Conservation (phyloP, 345 rosid species). For the Arabidopsis arenosa region DNA sequence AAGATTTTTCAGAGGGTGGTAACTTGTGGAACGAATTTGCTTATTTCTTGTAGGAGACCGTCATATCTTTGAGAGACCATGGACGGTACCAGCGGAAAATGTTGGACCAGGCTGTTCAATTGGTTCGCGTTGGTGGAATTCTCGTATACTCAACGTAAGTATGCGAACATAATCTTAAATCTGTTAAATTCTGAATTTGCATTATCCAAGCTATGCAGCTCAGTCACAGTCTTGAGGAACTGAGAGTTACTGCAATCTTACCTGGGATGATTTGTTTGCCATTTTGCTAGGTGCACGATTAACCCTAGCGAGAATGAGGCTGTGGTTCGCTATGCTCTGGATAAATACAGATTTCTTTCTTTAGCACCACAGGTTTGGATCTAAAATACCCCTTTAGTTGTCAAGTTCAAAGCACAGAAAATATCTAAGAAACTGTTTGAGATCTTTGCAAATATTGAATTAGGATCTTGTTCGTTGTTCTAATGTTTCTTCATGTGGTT, state of each 20-base stretch:
- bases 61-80: conserved; percentile 81
- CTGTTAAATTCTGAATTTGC: not conserved
- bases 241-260: conserved; percentile 4
- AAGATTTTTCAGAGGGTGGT: conserved; percentile 15
- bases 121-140: conserved; percentile 93
- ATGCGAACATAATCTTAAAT: not conserved
- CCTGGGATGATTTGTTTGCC: conserved; percentile 21
- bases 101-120: conserved; percentile 97
- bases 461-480: conserved; percentile 12
- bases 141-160: conserved; percentile 96
- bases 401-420: not conserved
- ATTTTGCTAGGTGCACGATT: conserved; percentile 77
- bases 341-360: conserved; percentile 78
- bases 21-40: not conserved
- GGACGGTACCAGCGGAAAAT: conserved; percentile 85
- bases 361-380: conserved; percentile 80
- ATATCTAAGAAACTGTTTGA: not conserved
- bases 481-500: conserved; percentile 1
- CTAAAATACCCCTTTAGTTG: not conserved
- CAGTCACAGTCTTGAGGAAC: not conserved
- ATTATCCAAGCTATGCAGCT: conserved; percentile 9
- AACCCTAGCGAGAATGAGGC: conserved; percentile 98
- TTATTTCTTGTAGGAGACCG: conserved; percentile 64
- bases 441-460: conserved; percentile 5
- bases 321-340: conserved; percentile 89